Conservation (phyloP, 2,329 filamentous ascomycete species). For the Fusarium verrucosum region DNA sequence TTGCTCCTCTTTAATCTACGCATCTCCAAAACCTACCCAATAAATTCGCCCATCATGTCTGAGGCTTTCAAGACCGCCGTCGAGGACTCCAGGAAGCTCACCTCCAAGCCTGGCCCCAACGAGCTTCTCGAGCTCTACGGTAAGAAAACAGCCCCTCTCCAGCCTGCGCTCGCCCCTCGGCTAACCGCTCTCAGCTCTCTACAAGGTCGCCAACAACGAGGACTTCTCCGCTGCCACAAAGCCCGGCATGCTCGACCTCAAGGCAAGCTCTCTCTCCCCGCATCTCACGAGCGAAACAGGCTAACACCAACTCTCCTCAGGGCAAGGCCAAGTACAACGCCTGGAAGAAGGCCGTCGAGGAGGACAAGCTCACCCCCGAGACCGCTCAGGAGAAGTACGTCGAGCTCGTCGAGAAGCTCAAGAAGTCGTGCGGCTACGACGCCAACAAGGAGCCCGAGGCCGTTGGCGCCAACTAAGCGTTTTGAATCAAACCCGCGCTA, state of each 20-base stretch:
- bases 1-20: background rate
- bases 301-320: constrained; percentile 56
- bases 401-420: constrained; percentile 74
- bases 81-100: constrained; percentile 73
- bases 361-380: constrained; percentile 65
- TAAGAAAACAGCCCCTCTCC: constrained; percentile 49
- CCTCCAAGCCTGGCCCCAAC: constrained; percentile 69
- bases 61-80: constrained; percentile 65
- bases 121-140: constrained; percentile 72
- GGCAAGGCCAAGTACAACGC: constrained; percentile 82
- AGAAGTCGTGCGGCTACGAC: constrained; percentile 74
- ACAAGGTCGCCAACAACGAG: constrained; percentile 66
- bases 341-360: constrained; percentile 77
- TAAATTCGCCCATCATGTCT: constrained; percentile 51
- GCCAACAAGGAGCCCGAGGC: constrained; percentile 69
- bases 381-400: constrained; percentile 82
- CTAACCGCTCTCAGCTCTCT: constrained; percentile 58
- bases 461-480: constrained; percentile 51
- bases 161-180: background rate
- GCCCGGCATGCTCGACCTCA: constrained; percentile 76
- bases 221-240: constrained; percentile 64
- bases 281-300: background rate
- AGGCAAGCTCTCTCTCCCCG: constrained; percentile 54
- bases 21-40: background rate
- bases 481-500: background rate